A percentile compares a stretch with the other conserved stretches of the same genome.
Evolutionary conservation across 495 filamentous ascomycete genomes (phyloP).

Genomic region (Melanomma pulvis-pyrius): DNA sequence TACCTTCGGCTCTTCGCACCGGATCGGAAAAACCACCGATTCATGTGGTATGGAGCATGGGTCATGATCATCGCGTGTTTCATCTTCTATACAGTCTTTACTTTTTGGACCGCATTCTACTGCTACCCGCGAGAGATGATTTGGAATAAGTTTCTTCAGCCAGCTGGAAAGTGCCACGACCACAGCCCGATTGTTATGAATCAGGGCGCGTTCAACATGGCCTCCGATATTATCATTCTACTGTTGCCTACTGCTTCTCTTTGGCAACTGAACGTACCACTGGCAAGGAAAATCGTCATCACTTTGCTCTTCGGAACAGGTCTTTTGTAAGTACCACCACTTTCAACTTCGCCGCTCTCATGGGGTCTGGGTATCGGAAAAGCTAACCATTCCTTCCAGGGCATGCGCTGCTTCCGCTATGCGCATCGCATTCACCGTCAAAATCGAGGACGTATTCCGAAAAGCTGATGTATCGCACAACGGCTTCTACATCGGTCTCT

Average conservation of each 20-base stretch:
- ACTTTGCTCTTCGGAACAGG: slow-evolving; percentile 22
- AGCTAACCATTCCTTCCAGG: background rate
- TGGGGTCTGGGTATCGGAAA: no score
- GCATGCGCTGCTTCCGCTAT: slow-evolving; percentile 23
- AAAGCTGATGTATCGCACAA: slow-evolving; percentile 26
- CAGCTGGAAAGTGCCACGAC: slow-evolving; percentile 22
- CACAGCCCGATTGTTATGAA: slow-evolving; percentile 17
- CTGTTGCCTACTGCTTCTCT: slow-evolving; percentile 15
- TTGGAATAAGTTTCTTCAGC: slow-evolving; percentile 24
- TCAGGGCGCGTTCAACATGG: slow-evolving; percentile 24
- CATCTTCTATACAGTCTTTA: slow-evolving; percentile 18
- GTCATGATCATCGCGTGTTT: slow-evolving; percentile 10
- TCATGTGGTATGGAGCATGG: slow-evolving; percentile 27
- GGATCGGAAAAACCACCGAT: slow-evolving; percentile 4
- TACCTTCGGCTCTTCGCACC: slow-evolving; percentile 26
- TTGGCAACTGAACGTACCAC: slow-evolving; percentile 23
- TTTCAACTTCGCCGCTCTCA: background rate
- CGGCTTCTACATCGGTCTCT: slow-evolving; percentile 28
- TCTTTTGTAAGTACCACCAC: slow-evolving; percentile 9
- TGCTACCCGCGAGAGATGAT: slow-evolving; percentile 20
- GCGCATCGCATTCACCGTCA: slow-evolving; percentile 26
- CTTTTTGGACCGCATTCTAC: slow-evolving; percentile 29
- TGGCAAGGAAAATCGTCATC: slow-evolving; percentile 12
- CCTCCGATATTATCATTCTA: slow-evolving; percentile 24
- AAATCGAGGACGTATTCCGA: slow-evolving; percentile 7